phyloP scores from a whole-genome alignment of 345 rosid species.

The Bretschneidera sinensis region DNA sequence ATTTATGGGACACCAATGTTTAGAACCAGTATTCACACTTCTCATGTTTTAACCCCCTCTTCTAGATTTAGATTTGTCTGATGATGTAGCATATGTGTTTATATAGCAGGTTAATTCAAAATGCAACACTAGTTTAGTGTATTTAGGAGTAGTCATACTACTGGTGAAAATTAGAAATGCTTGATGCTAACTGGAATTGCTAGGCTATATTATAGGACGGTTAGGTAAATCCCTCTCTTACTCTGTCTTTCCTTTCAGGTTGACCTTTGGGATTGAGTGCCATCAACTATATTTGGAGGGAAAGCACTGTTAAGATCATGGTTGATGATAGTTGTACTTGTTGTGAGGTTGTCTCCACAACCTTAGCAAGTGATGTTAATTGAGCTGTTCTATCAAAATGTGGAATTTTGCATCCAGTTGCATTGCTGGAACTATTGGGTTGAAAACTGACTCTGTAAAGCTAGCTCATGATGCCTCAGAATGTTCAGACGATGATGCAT shows the following conservation, averaged over 20 bases:
- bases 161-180: background rate
- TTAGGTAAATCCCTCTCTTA: background rate
- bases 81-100: no score
- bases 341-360: background rate
- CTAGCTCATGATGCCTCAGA: slow-evolving; percentile 37
- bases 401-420: slow-evolving; percentile 59
- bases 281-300: no score
- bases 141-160: no score
- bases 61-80: no score
- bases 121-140: no score
- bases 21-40: no score
- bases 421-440: slow-evolving; percentile 36
- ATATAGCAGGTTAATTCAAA: no score
- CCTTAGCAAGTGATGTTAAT: background rate
- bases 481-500: slow-evolving; percentile 70
- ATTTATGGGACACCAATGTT: background rate
- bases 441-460: slow-evolving; percentile 31
- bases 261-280: background rate
- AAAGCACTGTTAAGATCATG: no score
- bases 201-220: background rate
- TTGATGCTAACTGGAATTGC: background rate
- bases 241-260: background rate
- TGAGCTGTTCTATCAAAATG: slow-evolving; percentile 25
- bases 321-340: no score
- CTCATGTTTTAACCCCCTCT: no score